Conservation (phyloP, 2,329 filamentous ascomycete genomes). For the Alternaria novae-zelandiae region DNA sequence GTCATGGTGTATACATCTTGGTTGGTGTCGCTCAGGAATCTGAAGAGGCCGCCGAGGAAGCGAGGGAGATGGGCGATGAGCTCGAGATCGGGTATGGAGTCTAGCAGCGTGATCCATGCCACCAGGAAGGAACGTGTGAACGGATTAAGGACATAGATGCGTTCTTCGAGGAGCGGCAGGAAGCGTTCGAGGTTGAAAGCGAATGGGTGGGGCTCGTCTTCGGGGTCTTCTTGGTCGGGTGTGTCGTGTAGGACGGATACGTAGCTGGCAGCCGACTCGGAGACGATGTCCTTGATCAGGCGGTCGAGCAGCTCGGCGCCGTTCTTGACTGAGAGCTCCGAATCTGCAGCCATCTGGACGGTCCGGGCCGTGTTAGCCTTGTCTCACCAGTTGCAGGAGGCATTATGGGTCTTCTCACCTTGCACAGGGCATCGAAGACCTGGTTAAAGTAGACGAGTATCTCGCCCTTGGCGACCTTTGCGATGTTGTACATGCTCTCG, state of each 20-base stretch:
- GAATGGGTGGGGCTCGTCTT: slow-evolving; percentile 27
- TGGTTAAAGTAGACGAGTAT: slow-evolving; percentile 97
- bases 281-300: slow-evolving; percentile 93
- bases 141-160: slow-evolving; percentile 92
- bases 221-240: slow-evolving; percentile 53
- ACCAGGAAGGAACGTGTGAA: slow-evolving; percentile 95
- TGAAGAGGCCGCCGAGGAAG: slow-evolving; percentile 87
- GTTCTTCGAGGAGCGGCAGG: slow-evolving; percentile 90
- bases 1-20: slow-evolving; percentile 94
- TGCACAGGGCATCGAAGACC: slow-evolving; percentile 96
- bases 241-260: slow-evolving; percentile 81
- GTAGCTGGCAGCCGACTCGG: slow-evolving; percentile 93
- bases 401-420: slow-evolving; percentile 61
- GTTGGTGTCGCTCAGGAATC: slow-evolving; percentile 90
- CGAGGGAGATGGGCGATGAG: slow-evolving; percentile 91
- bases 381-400: background rate
- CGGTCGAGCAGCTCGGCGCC: slow-evolving; percentile 94
- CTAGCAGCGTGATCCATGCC: slow-evolving; percentile 91
- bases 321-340: slow-evolving; percentile 96
- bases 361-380: slow-evolving; percentile 26
- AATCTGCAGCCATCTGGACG: slow-evolving; percentile 85
- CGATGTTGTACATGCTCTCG: slow-evolving; percentile 99
- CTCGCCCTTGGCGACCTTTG: slow-evolving; percentile 98
- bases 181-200: slow-evolving; percentile 92
- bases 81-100: slow-evolving; percentile 96